Conservation (phyloP, 78 protist species). For the Trichosphaerium sp. region DNA sequence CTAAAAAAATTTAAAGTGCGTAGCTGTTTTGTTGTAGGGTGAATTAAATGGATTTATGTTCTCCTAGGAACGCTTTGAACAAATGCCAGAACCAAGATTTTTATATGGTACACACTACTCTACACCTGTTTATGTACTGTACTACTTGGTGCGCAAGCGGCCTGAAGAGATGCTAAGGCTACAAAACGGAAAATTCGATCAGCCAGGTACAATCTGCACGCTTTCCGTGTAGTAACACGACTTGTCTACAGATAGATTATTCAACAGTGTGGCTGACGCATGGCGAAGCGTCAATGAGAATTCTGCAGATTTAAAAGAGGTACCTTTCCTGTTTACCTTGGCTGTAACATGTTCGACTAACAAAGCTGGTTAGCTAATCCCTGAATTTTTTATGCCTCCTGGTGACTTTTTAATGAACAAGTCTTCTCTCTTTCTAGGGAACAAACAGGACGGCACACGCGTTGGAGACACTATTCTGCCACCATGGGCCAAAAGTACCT, state of each 20-base stretch:
- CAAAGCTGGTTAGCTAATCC: conserved; percentile 42
- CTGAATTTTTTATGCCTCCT: conserved; percentile 47
- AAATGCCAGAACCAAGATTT: conserved; percentile 65
- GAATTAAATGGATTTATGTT: too few species aligned
- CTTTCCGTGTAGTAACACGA: too few species aligned
- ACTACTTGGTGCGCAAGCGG: conserved; percentile 72
- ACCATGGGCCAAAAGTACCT: conserved; percentile 77
- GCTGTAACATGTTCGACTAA: not conserved
- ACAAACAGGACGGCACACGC: conserved; percentile 11
- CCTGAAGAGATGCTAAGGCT: conserved; percentile 81
- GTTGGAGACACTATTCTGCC: conserved; percentile 82
- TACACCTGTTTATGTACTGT: conserved; percentile 80
- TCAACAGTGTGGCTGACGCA: conserved; percentile 64
- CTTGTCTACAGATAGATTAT: conserved; percentile 80
- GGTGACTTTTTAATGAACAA: conserved; percentile 53
- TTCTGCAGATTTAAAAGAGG: conserved; percentile 75
- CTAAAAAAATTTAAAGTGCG: conserved; percentile 26
- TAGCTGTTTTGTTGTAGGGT: not conserved
- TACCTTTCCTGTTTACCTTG: not conserved
- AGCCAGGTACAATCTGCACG: too few species aligned
- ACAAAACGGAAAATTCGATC: conserved; percentile 82
- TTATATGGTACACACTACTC: conserved; percentile 94
- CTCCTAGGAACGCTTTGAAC: conserved; percentile 38
- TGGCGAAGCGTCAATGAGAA: conserved; percentile 46
- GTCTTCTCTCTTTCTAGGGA: conserved; percentile 48